Base-by-base conservation (phyloP, 1,139 yeast genomes). In the Trichomonascaceae sp. region DNA sequence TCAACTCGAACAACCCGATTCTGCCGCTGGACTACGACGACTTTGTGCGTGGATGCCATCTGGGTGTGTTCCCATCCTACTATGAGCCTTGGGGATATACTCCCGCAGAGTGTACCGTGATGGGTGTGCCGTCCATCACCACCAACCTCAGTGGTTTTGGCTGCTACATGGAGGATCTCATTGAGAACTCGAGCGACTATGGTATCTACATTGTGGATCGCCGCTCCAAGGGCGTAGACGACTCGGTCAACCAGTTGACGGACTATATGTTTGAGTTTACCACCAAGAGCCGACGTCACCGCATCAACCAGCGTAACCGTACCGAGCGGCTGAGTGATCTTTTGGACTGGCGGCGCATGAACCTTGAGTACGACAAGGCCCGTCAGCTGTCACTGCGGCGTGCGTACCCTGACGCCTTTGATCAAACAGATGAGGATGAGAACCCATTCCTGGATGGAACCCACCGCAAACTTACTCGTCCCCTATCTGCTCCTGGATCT, bases 41-140 rank as follows among this genome's bases (percentile, higher is more conserved):
- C 56, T 89, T 89, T 59, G 98, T 89, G 26, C 74, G 98, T 50
- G 98, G 98, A 41, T 87, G 97, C 58, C 97, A 89, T 59, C 66
- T 89, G 62, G 98, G 98, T 56, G 94, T 89, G 34, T 89, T 89
- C 76, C 98, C 98, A 33, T 84, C 96, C 0, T 89, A 89, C 61
- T 89, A 89, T 54, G 98, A 89, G 60, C 98, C 98, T 4, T 89
- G 98, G 98, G 98, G 98, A 26, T 89, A 89, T 60, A 89, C 98
- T 4, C 98, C 98, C 8, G 97, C 97, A 8, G 98, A 89, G 57
- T 89, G 98, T 65, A 89, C 98, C 1, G 98, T 89, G 26, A 89
- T 89, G 98, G 98, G 98, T 41, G 93, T 89, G 38, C 98, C 98
- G 14, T 82, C 95, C n/a, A 82, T 89, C 51, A 87, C 98, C 17